These are phyloP conservation scores for Xanthoparmelia taractica DNA, from an alignment of 495 filamentous ascomycete genomes.

Conservation along the genomic window DNA sequence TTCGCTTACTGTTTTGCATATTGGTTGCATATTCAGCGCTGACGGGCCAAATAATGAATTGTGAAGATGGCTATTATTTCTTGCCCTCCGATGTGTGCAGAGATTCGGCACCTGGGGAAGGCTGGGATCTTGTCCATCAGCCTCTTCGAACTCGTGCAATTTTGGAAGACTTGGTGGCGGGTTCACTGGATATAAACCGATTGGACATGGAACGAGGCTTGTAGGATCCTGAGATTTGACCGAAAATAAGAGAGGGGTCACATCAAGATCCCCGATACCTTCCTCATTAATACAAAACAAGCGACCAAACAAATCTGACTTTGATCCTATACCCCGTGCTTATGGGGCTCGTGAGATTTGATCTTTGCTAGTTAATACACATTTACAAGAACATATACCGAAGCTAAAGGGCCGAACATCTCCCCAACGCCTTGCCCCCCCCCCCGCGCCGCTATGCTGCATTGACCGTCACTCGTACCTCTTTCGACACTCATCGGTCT, in stretches of 20 bases:
- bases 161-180: neutral
- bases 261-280: neutral
- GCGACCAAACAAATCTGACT: neutral
- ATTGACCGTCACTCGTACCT: neutral
- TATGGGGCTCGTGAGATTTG: neutral
- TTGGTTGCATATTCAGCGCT: slow-evolving; percentile 9
- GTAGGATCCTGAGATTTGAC: neutral
- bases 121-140: neutral
- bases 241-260: neutral
- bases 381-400: neutral
- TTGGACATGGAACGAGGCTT: neutral
- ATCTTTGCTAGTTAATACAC: slow-evolving; percentile 10
- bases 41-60: neutral
- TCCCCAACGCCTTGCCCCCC: slow-evolving; percentile 14
- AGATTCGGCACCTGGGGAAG: too few relatives aligned
- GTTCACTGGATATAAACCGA: neutral
- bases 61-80: neutral
- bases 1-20: slow-evolving; percentile 16
- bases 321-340: neutral
- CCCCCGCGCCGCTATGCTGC: neutral
- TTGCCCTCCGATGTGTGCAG: neutral
- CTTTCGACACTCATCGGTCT: neutral
- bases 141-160: neutral
- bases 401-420: neutral
- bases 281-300: neutral